phyloP scores from a whole-genome alignment of 805 yeast species.

The Sugiyamaella valdiviana region DNA sequence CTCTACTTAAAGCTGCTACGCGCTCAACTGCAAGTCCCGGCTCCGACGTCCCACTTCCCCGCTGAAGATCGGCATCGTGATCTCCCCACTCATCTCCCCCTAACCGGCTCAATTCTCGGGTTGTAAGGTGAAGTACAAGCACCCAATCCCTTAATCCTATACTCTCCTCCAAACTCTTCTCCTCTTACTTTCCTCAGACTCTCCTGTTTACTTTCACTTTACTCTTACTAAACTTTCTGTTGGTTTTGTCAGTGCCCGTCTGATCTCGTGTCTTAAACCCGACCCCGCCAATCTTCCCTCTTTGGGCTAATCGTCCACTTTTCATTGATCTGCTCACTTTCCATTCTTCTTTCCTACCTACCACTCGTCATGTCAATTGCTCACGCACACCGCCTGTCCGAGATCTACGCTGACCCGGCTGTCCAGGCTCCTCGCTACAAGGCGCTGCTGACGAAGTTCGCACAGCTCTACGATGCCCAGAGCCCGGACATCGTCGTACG shows the following conservation, averaged over 20 bases:
- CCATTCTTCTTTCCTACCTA: not conserved
- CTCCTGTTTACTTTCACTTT: no score
- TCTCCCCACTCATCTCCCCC: no score
- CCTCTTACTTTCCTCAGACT: no score
- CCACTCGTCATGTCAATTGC: conserved; percentile 8
- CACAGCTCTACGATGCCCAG: conserved; percentile 14
- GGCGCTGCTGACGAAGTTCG: conserved; percentile 16
- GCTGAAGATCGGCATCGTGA: not conserved
- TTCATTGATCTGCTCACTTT: conserved; percentile 1
- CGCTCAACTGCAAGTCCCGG: no score
- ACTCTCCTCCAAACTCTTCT: not conserved
- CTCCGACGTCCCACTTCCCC: not conserved
- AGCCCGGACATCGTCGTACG: conserved; percentile 46
- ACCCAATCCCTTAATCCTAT: not conserved
- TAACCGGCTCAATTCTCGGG: not conserved
- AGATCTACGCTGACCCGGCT: conserved; percentile 19
- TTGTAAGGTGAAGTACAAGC: no score
- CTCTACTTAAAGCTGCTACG: no score
- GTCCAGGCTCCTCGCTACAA: conserved; percentile 19
- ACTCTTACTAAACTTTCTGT: no score
- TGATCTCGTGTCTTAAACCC: no score
- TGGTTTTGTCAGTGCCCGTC: no score
- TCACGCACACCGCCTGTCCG: conserved; percentile 15
- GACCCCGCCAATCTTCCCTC: no score
- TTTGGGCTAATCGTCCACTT: not conserved